Conservation (phyloP, 2,329 filamentous ascomycete genomes). For the Penicillium sumatraense region DNA sequence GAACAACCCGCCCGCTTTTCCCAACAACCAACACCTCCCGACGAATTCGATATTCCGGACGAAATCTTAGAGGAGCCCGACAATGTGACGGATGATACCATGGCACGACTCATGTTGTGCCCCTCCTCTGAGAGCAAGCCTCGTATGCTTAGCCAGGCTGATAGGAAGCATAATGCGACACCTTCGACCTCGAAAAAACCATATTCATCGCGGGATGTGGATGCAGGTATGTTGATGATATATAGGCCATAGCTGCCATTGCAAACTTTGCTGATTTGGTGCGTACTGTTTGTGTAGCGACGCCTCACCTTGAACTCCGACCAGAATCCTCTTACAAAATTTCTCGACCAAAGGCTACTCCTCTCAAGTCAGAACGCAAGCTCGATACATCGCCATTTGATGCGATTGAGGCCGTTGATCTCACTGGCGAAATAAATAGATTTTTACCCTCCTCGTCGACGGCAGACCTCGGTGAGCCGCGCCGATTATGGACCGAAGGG, state of each 20-base stretch:
- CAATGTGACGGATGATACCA: constrained; percentile 35
- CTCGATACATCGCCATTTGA: constrained; percentile 29
- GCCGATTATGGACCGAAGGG: constrained; percentile 50
- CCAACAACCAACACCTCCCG: constrained; percentile 20
- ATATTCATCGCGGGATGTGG: constrained; percentile 10
- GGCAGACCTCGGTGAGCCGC: constrained; percentile 46
- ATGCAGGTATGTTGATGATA: constrained; percentile 38
- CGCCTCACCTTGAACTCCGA: constrained; percentile 20
- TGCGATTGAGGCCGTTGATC: constrained; percentile 51
- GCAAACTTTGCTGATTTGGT: too few species aligned
- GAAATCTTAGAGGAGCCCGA: constrained; percentile 30
- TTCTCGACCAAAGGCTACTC: constrained; percentile 23
- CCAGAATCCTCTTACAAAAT: constrained; percentile 22
- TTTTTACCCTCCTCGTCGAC: constrained; percentile 44
- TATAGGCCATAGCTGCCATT: too few species aligned
- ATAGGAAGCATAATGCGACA: constrained; percentile 23
- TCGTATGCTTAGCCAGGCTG: constrained; percentile 41
- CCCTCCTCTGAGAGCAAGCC: constrained; percentile 46
- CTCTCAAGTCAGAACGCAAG: constrained; percentile 21
- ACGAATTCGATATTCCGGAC: constrained; percentile 22
- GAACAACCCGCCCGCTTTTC: constrained; percentile 29
- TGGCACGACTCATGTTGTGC: constrained; percentile 51
- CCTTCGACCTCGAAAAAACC: constrained; percentile 27
- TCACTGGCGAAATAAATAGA: constrained; percentile 45
- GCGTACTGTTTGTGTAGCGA: too few species aligned